Conservation (phyloP, 768 basidiomycete species). For the Pulveroboletus sp. region DNA sequence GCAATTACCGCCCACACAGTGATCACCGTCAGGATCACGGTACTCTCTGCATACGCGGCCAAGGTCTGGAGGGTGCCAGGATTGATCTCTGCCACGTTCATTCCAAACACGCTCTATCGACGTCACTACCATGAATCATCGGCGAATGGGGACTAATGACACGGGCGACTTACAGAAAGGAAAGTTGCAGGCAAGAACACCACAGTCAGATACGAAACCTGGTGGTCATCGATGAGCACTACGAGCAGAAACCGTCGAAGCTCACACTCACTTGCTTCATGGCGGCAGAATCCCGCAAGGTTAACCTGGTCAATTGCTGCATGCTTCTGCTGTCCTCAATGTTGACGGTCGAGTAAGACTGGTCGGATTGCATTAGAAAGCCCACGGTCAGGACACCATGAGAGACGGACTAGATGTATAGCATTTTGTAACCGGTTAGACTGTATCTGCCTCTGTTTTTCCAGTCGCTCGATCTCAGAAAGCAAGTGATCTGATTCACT, state of each 20-base stretch:
- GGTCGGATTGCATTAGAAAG: neutral
- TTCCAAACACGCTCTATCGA: conserved; percentile 31
- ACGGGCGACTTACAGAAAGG: conserved; percentile 20
- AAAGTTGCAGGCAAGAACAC: conserved; percentile 56
- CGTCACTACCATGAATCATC: neutral
- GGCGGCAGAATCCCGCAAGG: conserved; percentile 38
- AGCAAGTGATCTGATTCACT: conserved; percentile 33
- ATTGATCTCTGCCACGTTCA: conserved; percentile 32
- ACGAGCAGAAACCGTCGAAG: neutral
- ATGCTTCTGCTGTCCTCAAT: conserved; percentile 53
- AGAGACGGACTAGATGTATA: conserved; percentile 28
- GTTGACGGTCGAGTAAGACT: conserved; percentile 60
- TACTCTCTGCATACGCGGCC: conserved; percentile 37
- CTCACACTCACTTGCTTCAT: conserved; percentile 29
- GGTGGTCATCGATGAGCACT: conserved; percentile 5
- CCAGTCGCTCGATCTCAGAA: conserved; percentile 46
- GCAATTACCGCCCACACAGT: conserved; percentile 57
- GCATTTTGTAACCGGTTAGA: conserved; percentile 32
- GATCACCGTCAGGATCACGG: conserved; percentile 44
- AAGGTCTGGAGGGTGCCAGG: conserved; percentile 28
- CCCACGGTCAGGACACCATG: neutral
- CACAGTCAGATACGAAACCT: conserved; percentile 58
- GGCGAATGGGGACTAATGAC: too few relatives aligned
- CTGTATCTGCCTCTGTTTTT: conserved; percentile 28
- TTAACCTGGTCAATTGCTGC: conserved; percentile 45